Percentiles rank a stretch among this genome's conserved stretches.
Conservation (phyloP, 371 early-diverging fungal genomes). For the Mortierella sp. region DNA sequence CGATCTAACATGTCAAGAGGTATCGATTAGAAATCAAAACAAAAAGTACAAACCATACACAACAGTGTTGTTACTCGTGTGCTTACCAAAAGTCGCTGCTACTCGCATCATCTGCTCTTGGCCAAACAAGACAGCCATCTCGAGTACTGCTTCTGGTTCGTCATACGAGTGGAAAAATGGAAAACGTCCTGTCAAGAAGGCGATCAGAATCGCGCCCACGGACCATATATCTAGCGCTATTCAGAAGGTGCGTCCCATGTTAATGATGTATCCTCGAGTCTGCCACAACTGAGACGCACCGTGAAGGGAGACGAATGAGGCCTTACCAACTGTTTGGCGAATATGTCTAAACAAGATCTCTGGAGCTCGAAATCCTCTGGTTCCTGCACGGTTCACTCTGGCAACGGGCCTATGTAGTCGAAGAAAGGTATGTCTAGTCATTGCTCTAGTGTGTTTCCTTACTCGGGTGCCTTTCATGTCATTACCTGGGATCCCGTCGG, state of each 20-base stretch:
- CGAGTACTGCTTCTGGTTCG: slow-evolving; percentile 92
- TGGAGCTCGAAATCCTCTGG: slow-evolving; percentile 98
- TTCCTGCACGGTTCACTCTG: slow-evolving; percentile 96
- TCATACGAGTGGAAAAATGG: slow-evolving; percentile 95
- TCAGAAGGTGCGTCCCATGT: background rate
- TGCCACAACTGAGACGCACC: background rate
- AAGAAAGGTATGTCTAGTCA: slow-evolving; percentile 7
- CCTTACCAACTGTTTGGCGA: slow-evolving; percentile 84
- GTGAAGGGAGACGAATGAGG: background rate
- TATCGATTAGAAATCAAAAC: background rate
- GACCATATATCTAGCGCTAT: slow-evolving; percentile 80
- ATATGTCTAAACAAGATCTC: slow-evolving; percentile 93
- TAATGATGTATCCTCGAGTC: background rate
- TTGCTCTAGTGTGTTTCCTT: too few relatives aligned
- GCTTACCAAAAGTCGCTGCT: slow-evolving; percentile 69
- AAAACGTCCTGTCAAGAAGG: slow-evolving; percentile 84
- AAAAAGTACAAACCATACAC: background rate
- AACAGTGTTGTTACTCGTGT: background rate
- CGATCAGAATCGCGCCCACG: slow-evolving; percentile 92
- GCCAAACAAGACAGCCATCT: slow-evolving; percentile 93
- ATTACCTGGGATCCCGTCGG: slow-evolving; percentile 59
- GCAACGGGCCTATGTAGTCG: slow-evolving; percentile 65
- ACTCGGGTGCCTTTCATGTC: background rate
- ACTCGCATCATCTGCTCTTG: slow-evolving; percentile 78
- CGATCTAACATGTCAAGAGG: slow-evolving; percentile 55